Base-by-base conservation (phyloP, 2,329 filamentous ascomycete species). In the Podosphaera leucotricha region DNA sequence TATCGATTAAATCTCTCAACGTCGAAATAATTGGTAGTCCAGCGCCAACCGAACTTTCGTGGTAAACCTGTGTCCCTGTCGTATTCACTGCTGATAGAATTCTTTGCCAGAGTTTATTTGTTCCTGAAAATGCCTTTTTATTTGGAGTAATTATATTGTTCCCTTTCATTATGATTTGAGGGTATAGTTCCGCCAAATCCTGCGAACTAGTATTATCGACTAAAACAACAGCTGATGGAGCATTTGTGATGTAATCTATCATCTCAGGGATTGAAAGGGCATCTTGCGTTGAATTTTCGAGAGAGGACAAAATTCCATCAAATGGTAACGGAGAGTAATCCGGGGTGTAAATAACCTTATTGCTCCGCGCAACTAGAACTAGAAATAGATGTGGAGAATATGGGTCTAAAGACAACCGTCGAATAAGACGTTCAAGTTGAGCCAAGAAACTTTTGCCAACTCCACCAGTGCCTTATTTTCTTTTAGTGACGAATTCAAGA, bases 141-240 rank as follows among this genome's bases (percentile, higher is more conserved):
- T 95, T 98, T 38, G 90, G 86, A 0, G 90, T 98, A 22, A 95
- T 83, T 54, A 98, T 75, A 61, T 76, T 87, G 61, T 98, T 77
- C 11, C 86, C 87, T 50, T 75, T 73, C 55, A 72, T 70, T 48
- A 98, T 66, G 61, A 92, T 82, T 40, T 71, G 61, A 1, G 90
- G 86, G 62, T 98, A 98, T 24, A 72, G 64, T 48, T 81, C 72
- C 41, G 87, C 90, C 24, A 98, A 70, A 50, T 80, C 77, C 54
- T 87, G 79, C 53, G 83, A 86, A 62, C 82, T 92, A 43, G 90
- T 98, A 66, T 95, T 95, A 70, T 98, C 90, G 51, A 98, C 77
- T 24, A 98, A 67, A 38, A 98, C 68, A 38, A 80, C 76, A 58
- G 80, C 82, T 48, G 75, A 73, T 2, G 85, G 84, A 1, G 84